A percentile compares a stretch with the other conserved stretches of the same genome.
These are phyloP conservation scores for Fusarium lyarnte DNA, from an alignment of 2,329 filamentous ascomycete species.

Conservation along the genomic window DNA sequence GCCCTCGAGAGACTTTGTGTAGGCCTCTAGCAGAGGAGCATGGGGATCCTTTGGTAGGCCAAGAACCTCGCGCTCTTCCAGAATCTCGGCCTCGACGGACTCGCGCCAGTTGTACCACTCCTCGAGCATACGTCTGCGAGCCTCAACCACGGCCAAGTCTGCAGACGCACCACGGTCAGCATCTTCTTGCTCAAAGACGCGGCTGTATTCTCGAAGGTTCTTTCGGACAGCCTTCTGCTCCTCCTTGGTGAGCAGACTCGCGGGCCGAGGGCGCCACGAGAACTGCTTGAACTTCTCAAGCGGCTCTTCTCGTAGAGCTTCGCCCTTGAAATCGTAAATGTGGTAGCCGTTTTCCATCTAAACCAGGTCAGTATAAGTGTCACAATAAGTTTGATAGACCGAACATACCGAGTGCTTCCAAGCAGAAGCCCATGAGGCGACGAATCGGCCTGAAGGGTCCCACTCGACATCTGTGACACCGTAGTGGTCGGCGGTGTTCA, in stretches of 20 bases:
- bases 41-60: conserved; percentile 74
- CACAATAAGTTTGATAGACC: conserved; percentile 21
- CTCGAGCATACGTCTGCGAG: conserved; percentile 79
- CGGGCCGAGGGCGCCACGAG: conserved; percentile 89
- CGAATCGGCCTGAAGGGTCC: conserved; percentile 95
- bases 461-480: conserved; percentile 97
- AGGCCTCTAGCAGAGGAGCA: conserved; percentile 68
- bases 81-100: conserved; percentile 74
- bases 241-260: conserved; percentile 92
- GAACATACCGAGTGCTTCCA: conserved; percentile 92
- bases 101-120: conserved; percentile 92
- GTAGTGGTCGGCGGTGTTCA: conserved; percentile 95
- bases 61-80: conserved; percentile 74
- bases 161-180: conserved; percentile 91
- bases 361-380: conserved; percentile 11
- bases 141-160: conserved; percentile 92
- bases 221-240: conserved; percentile 98
- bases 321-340: conserved; percentile 95
- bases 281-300: conserved; percentile 99
- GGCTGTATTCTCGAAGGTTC: conserved; percentile 96
- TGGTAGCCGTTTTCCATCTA: conserved; percentile 99
- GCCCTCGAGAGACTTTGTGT: conserved; percentile 61
- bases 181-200: conserved; percentile 94
- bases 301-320: conserved; percentile 86
- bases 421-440: conserved; percentile 89